These are phyloP conservation scores for Lecanicillium sp. DNA, from an alignment of 2,329 filamentous ascomycete genomes.

Conservation along the genomic window DNA sequence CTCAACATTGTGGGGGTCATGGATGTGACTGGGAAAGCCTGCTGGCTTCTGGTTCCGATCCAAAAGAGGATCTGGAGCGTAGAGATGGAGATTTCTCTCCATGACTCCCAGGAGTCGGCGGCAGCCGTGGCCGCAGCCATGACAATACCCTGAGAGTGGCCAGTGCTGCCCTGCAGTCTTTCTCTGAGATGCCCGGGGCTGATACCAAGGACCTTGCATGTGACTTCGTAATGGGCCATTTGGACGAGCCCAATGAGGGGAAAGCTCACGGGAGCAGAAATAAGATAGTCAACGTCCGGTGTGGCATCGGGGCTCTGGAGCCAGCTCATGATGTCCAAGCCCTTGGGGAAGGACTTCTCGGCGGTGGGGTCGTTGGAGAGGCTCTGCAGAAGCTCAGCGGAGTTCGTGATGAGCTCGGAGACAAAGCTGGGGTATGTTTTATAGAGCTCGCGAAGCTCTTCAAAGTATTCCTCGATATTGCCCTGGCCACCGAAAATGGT, in stretches of 20 bases:
- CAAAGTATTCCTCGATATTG: slow-evolving; percentile 99
- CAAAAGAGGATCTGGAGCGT: slow-evolving; percentile 94
- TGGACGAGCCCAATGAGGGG: slow-evolving; percentile 94
- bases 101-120: slow-evolving; percentile 88
- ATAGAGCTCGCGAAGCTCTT: slow-evolving; percentile 88
- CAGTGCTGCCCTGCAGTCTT: slow-evolving; percentile 78
- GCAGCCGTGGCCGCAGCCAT: slow-evolving; percentile 88
- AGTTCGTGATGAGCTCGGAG: slow-evolving; percentile 71
- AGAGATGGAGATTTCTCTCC: slow-evolving; percentile 68
- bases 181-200: slow-evolving; percentile 84
- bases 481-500: slow-evolving; percentile 95
- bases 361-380: slow-evolving; percentile 77
- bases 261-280: slow-evolving; percentile 91
- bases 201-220: slow-evolving; percentile 83
- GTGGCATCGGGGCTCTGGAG: slow-evolving; percentile 82
- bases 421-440: slow-evolving; percentile 87
- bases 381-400: slow-evolving; percentile 80
- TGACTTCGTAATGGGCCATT: slow-evolving; percentile 89
- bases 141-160: slow-evolving; percentile 94
- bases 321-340: slow-evolving; percentile 92
- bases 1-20: slow-evolving; percentile 84
- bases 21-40: slow-evolving; percentile 92
- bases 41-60: slow-evolving; percentile 95
- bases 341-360: slow-evolving; percentile 94
- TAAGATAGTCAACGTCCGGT: slow-evolving; percentile 87